phyloP scores from a whole-genome alignment of 305 asterid species.

The Fraxinus greggii region DNA sequence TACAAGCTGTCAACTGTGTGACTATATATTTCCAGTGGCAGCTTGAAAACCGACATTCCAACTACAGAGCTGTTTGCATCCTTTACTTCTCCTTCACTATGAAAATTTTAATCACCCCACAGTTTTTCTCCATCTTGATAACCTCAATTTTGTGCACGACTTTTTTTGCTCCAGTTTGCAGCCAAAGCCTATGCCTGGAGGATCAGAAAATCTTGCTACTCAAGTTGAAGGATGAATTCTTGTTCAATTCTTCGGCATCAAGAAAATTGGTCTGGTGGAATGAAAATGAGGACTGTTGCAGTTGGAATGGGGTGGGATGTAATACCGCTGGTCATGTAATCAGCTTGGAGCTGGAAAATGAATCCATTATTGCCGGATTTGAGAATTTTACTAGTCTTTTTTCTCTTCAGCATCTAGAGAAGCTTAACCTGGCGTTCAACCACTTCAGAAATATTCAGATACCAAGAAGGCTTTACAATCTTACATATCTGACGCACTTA shows the following conservation, averaged over 20 bases:
- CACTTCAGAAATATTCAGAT: constrained; percentile 34
- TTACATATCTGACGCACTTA: constrained; percentile 43
- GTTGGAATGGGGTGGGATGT: not conserved
- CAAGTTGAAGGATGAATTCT: constrained; percentile 33
- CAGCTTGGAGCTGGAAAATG: not conserved
- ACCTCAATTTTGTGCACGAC: not conserved
- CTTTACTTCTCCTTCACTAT: not conserved
- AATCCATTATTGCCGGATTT: not conserved
- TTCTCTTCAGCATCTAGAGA: constrained; percentile 37
- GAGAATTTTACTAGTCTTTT: constrained; percentile 29
- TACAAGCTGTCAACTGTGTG: not conserved
- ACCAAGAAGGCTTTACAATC: constrained; percentile 43
- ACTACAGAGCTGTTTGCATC: not conserved
- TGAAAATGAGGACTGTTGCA: constrained; percentile 48
- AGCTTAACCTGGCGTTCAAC: constrained; percentile 62
- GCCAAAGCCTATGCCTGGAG: constrained; percentile 33
- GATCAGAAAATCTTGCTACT: constrained; percentile 39
- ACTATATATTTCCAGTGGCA: not conserved
- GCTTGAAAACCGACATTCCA: not conserved
- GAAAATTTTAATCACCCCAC: not conserved
- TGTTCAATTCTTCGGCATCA: not conserved
- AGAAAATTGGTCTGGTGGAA: constrained; percentile 39
- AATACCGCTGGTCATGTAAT: not conserved
- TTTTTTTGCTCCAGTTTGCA: not conserved
- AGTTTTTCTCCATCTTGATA: not conserved